Conservation (phyloP, 805 yeast genomes). For the Ogataea corticis region DNA sequence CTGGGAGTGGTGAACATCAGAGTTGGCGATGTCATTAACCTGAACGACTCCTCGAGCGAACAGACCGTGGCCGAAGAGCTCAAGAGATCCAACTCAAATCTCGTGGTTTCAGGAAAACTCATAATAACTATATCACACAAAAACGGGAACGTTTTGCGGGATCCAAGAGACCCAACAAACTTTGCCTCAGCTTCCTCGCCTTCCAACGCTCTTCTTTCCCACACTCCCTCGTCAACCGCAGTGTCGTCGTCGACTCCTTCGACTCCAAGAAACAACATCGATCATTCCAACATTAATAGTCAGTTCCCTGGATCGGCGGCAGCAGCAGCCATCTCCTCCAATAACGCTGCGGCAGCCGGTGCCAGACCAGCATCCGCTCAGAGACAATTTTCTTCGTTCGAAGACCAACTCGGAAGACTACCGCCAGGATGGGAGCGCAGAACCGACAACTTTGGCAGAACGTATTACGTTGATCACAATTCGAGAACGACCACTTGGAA, state of each 20-base stretch:
- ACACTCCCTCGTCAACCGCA: conserved; percentile 9
- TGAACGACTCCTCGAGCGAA: conserved; percentile 49
- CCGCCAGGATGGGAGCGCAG: conserved; percentile 99
- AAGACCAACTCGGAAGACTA: conserved; percentile 92
- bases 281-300: conserved; percentile 15
- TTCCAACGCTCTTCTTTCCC: conserved; percentile 8
- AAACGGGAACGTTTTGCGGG: conserved; percentile 18
- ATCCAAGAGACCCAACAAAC: conserved; percentile 34
- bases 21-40: conserved; percentile 84
- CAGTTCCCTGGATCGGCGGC: conserved; percentile 32
- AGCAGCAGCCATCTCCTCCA: conserved; percentile 27
- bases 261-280: conserved; percentile 12
- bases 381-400: conserved; percentile 88
- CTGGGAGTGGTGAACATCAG: conserved; percentile 93
- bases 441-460: conserved; percentile 95
- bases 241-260: conserved; percentile 13
- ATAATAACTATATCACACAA: conserved; percentile 70
- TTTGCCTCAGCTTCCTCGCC: conserved; percentile 16
- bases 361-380: conserved; percentile 31
- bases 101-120: conserved; percentile 91
- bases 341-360: conserved; percentile 26
- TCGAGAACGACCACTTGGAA: conserved; percentile 99
- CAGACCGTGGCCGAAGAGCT: conserved; percentile 93
- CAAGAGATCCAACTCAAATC: conserved; percentile 86
- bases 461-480: conserved; percentile 97